phyloP scores from a whole-genome alignment of 176 grass and related monocot species.

The Lolium perenne region DNA sequence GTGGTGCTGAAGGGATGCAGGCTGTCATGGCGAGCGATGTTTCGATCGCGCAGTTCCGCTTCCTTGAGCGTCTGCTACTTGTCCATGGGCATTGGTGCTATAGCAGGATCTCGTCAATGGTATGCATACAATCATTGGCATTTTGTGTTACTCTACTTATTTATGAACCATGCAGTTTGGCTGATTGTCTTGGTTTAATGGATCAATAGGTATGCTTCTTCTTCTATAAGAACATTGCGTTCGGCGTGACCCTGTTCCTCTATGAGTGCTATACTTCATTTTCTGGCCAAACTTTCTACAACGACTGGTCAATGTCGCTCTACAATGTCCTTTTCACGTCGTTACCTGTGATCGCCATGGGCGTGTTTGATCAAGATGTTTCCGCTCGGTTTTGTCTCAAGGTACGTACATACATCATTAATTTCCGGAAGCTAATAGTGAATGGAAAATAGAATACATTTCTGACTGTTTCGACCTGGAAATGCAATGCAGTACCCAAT shows the following conservation, averaged over 20 bases:
- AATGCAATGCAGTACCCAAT: slow-evolving; percentile 69
- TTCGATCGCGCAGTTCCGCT: slow-evolving; percentile 92
- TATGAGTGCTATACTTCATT: slow-evolving; percentile 74
- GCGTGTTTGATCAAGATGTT: slow-evolving; percentile 92
- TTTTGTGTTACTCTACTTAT: not conserved
- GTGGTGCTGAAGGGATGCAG: slow-evolving; percentile 98
- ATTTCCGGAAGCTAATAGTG: not conserved
- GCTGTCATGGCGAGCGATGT: slow-evolving; percentile 98
- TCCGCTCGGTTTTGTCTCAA: slow-evolving; percentile 83
- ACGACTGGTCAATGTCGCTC: slow-evolving; percentile 69
- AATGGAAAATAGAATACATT: not conserved
- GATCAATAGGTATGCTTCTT: slow-evolving; percentile 86
- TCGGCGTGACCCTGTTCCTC: slow-evolving; percentile 82
- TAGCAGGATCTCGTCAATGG: slow-evolving; percentile 93
- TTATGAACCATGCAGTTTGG: not conserved
- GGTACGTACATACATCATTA: slow-evolving; percentile 30
- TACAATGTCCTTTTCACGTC: slow-evolving; percentile 90
- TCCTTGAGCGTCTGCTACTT: slow-evolving; percentile 82
- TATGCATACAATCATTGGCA: slow-evolving; percentile 6
- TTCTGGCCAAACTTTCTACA: slow-evolving; percentile 69
- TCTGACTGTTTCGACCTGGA: not conserved
- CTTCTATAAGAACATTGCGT: slow-evolving; percentile 94
- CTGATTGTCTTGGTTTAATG: not conserved
- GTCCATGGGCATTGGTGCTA: slow-evolving; percentile 99
- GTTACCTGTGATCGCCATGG: slow-evolving; percentile 79